These are phyloP conservation scores for Thielaviopsis euricoi DNA, from an alignment of 2,329 filamentous ascomycete genomes.

Conservation along the genomic window DNA sequence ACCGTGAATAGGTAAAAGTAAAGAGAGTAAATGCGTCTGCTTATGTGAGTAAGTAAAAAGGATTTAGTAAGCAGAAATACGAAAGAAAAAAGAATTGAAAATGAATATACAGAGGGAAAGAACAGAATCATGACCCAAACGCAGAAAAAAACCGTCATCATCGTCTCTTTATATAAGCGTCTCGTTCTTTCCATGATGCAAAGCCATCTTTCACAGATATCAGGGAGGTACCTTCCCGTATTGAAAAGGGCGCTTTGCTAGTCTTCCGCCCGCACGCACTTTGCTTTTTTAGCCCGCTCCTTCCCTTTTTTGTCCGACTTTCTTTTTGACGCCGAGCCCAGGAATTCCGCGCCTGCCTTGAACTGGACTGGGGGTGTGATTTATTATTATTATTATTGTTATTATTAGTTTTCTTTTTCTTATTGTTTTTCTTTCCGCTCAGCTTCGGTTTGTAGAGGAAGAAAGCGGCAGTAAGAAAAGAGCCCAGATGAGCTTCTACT, in stretches of 20 bases:
- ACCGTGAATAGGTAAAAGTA: neutral
- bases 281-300: neutral
- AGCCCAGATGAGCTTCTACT: too few relatives aligned
- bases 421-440: neutral
- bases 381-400: neutral
- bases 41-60: too few relatives aligned
- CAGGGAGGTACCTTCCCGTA: neutral
- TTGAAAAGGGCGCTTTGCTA: neutral
- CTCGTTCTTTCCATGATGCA: neutral
- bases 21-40: neutral
- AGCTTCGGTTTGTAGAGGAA: neutral
- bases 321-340: neutral
- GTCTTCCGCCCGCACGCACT: neutral
- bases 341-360: neutral
- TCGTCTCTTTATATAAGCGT: neutral
- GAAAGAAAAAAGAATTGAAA: neutral
- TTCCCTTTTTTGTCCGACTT: neutral
- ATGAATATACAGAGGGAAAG: neutral
- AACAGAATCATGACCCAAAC: neutral
- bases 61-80: too few relatives aligned
- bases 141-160: neutral
- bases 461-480: neutral
- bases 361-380: neutral
- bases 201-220: neutral
- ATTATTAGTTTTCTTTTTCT: too few relatives aligned